A percentile compares a stretch with the other conserved stretches of the same genome.
These are phyloP conservation scores for Rhododendron williamsianum DNA, from an alignment of 148 eudicot genomes.

Conservation along the genomic window DNA sequence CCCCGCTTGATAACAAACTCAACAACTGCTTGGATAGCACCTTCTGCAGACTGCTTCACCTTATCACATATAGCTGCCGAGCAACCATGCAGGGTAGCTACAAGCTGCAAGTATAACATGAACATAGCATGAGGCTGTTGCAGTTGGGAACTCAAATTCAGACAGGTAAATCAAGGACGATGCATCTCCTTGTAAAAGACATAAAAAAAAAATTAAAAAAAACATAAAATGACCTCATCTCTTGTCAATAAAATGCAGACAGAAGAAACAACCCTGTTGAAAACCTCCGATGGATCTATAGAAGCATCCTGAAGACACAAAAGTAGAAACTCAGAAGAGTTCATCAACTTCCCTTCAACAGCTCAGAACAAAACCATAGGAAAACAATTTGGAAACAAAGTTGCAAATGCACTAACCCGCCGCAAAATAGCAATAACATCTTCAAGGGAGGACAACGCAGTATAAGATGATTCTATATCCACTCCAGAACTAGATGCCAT, in stretches of 20 bases:
- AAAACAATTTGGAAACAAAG: not conserved
- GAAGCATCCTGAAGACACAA: constrained; percentile 75
- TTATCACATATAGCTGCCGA: constrained; percentile 86
- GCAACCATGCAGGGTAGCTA: constrained; percentile 71
- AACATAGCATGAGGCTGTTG: constrained; percentile 9
- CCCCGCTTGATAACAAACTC: constrained; percentile 79
- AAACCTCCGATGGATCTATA: constrained; percentile 96
- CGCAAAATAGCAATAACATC: constrained; percentile 88
- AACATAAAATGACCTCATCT: constrained; percentile 55
- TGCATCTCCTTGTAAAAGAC: not conserved
- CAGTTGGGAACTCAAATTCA: not conserved
- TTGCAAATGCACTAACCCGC: constrained; percentile 52
- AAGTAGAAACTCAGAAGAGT: constrained; percentile 9
- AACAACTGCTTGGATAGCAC: constrained; percentile 78
- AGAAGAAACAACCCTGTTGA: constrained; percentile 79
- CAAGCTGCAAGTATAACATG: constrained; percentile 56
- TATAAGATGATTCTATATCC: constrained; percentile 62
- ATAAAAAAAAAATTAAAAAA: too few species aligned
- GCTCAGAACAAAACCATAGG: not conserved
- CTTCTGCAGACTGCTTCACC: constrained; percentile 91
- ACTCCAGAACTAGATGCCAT: constrained; percentile 36
- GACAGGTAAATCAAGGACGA: not conserved
- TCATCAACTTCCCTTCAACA: constrained; percentile 14
- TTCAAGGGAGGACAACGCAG: constrained; percentile 81
- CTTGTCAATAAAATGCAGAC: constrained; percentile 71